A percentile compares a stretch with the other conserved stretches of the same genome.
Conservation (phyloP, 352 stramenopile species). For the Phytophthora uliginosa region DNA sequence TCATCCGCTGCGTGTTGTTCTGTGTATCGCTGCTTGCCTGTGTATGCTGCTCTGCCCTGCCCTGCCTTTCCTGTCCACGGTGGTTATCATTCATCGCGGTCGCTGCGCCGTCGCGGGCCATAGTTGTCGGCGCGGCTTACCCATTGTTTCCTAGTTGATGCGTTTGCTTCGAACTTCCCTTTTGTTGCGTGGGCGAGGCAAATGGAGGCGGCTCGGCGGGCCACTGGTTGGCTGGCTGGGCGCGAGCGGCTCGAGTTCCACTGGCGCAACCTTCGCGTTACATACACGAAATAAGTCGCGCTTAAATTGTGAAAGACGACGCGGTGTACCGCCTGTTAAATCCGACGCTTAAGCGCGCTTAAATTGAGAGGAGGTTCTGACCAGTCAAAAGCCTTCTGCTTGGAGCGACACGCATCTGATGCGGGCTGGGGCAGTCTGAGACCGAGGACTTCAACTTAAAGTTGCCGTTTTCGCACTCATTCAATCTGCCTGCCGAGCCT, state of each 20-base stretch:
- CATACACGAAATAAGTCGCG: not conserved
- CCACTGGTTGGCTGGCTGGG: constrained; percentile 60
- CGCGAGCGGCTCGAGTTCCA: constrained; percentile 9
- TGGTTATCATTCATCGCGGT: not conserved
- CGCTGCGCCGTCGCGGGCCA: not conserved
- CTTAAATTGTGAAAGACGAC: constrained; percentile 5
- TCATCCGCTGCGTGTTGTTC: not conserved
- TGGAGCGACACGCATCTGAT: constrained; percentile 4
- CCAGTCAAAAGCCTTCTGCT: constrained; percentile 30
- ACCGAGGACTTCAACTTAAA: not conserved
- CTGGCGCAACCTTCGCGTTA: constrained; percentile 42
- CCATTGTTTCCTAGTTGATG: constrained; percentile 77
- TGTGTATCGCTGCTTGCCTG: not conserved
- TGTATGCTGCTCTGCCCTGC: not conserved
- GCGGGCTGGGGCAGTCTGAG: constrained; percentile 5
- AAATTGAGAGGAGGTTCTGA: constrained; percentile 25
- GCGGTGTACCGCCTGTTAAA: not conserved
- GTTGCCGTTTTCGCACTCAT: constrained; percentile 20
- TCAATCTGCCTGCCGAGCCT: constrained; percentile 14
- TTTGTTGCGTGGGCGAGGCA: constrained; percentile 50
- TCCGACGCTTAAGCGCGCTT: constrained; percentile 33
- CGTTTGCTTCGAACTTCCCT: constrained; percentile 79
- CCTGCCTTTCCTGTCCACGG: not conserved
- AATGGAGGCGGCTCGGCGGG: constrained; percentile 34
- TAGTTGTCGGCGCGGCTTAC: constrained; percentile 37